These are phyloP conservation scores for Isatis lusitanica DNA, from an alignment of 441 rosid genomes.

Conservation along the genomic window DNA sequence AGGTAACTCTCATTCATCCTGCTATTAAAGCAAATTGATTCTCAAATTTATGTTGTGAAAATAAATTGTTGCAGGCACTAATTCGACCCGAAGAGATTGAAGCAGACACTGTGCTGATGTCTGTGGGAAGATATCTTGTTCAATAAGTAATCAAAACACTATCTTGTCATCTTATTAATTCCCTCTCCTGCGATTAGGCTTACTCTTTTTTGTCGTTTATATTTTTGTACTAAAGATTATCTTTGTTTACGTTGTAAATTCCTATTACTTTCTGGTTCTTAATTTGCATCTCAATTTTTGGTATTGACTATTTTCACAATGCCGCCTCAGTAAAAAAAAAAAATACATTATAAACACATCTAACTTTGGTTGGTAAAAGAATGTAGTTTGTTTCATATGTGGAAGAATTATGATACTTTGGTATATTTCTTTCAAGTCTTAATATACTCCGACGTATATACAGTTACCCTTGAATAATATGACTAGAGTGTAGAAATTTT, in stretches of 20 bases:
- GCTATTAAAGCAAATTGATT: too few species aligned
- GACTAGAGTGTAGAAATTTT: too few species aligned
- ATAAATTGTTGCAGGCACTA: slow-evolving; percentile 56
- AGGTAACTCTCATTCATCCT: slow-evolving; percentile 45
- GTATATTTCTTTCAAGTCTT: too few species aligned
- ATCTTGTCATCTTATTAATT: background rate
- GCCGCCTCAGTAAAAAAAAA: too few species aligned
- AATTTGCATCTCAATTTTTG: too few species aligned
- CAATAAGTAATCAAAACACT: slow-evolving; percentile 54
- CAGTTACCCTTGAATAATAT: too few species aligned
- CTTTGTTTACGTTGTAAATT: background rate
- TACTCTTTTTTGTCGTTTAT: background rate
- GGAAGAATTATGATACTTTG: too few species aligned
- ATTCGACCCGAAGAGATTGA: slow-evolving; percentile 88
- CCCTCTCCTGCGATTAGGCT: background rate
- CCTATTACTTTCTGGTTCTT: background rate
- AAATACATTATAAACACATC: too few species aligned
- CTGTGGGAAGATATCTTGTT: slow-evolving; percentile 95
- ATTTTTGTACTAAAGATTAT: background rate
- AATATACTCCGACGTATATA: too few species aligned
- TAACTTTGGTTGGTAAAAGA: background rate
- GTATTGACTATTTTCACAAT: too few species aligned
- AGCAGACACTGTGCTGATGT: slow-evolving; percentile 83
- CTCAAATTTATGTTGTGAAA: background rate
- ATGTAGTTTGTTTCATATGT: too few species aligned